These are phyloP conservation scores for Waltiozyma sp. DNA, from an alignment of 1,139 yeast genomes.

Conservation along the genomic window DNA sequence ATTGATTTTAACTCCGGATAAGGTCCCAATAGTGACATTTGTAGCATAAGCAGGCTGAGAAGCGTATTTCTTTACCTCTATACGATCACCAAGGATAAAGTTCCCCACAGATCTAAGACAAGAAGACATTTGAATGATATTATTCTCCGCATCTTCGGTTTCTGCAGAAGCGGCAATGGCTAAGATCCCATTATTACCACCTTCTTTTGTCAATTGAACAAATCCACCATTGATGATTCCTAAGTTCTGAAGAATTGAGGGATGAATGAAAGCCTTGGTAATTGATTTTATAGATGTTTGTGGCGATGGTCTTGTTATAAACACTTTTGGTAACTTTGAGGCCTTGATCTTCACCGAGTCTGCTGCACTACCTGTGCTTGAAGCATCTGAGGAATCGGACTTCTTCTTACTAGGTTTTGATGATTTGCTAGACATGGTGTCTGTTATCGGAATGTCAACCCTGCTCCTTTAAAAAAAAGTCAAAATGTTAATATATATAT, in stretches of 20 bases:
- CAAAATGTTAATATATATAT: too few relatives aligned
- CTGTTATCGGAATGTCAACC: too few relatives aligned
- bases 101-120: conserved; percentile 43
- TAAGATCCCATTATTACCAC: conserved; percentile 35
- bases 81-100: conserved; percentile 62
- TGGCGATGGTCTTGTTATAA: conserved; percentile 49
- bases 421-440: conserved; percentile 2
- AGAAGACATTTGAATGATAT: conserved; percentile 43
- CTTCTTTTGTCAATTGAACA: conserved; percentile 38
- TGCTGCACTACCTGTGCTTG: conserved; percentile 10
- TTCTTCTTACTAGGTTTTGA: conserved; percentile 18
- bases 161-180: conserved; percentile 28
- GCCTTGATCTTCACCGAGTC: conserved; percentile 29
- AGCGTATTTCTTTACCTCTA: conserved; percentile 34
- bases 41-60: conserved; percentile 43
- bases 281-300: conserved; percentile 24
- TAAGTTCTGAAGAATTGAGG: conserved; percentile 39
- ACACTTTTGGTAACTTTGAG: conserved; percentile 23
- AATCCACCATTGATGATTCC: conserved; percentile 47
- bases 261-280: conserved; percentile 37
- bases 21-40: conserved; percentile 21
- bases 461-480: too few relatives aligned
- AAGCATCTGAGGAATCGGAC: conserved; percentile 13
- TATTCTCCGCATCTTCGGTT: conserved; percentile 32
- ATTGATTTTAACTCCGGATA: conserved; percentile 15